phyloP scores from a whole-genome alignment of 345 rosid species.

The Microthlaspi erraticum region DNA sequence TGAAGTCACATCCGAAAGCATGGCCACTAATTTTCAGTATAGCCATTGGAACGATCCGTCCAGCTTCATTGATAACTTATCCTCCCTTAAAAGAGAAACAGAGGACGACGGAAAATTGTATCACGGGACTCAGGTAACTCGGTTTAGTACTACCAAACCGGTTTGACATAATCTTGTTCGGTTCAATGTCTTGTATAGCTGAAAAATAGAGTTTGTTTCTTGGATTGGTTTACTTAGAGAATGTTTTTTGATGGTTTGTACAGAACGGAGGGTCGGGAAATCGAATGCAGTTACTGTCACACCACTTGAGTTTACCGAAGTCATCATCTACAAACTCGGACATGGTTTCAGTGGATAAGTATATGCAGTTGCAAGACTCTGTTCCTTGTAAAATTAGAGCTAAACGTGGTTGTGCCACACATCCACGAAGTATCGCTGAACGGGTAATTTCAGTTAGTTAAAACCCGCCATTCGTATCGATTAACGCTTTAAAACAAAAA shows the following conservation, averaged over 20 bases:
- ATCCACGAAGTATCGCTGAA: constrained; percentile 99
- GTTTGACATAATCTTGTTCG: neutral
- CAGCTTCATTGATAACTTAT: constrained; percentile 51
- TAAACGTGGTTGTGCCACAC: constrained; percentile 99
- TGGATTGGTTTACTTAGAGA: neutral
- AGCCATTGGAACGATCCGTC: constrained; percentile 70
- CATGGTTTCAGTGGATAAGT: constrained; percentile 70
- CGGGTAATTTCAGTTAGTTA: constrained; percentile 55
- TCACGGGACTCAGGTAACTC: constrained; percentile 58
- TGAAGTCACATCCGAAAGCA: constrained; percentile 53
- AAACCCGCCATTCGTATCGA: neutral
- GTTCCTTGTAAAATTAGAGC: constrained; percentile 96
- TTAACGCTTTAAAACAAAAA: neutral
- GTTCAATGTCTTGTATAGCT: too few species aligned
- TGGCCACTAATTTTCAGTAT: constrained; percentile 49
- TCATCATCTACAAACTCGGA: constrained; percentile 51
- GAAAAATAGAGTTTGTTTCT: too few species aligned
- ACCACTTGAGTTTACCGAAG: constrained; percentile 76
- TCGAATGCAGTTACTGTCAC: constrained; percentile 55
- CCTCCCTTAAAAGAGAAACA: constrained; percentile 55
- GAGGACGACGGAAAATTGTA: constrained; percentile 49
- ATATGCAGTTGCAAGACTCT: constrained; percentile 76
- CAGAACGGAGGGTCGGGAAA: constrained; percentile 55
- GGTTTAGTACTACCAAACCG: constrained; percentile 30
- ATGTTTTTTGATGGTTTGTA: constrained; percentile 15